Evolutionary conservation across 2,329 filamentous ascomycete species (phyloP).

Genomic region (Xylaria sp.): DNA sequence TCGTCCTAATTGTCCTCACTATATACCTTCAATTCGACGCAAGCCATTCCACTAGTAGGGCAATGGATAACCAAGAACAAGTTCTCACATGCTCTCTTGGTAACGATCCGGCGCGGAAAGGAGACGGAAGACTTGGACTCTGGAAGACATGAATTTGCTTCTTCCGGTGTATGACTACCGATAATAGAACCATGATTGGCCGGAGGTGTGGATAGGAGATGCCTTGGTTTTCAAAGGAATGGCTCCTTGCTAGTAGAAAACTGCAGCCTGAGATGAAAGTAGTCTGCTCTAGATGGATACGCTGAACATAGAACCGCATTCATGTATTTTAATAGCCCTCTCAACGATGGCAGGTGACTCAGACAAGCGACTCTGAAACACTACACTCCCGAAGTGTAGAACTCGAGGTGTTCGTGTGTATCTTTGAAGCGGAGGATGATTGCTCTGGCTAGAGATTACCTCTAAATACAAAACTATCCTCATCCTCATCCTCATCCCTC

Average conservation of each 20-base stretch:
- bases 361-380: neutral
- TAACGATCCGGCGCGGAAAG: neutral
- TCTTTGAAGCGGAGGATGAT: conserved; percentile 18
- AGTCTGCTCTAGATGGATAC: conserved; percentile 25
- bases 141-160: conserved; percentile 34
- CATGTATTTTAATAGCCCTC: conserved; percentile 33
- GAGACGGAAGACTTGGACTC: conserved; percentile 11
- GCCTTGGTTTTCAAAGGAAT: conserved; percentile 25
- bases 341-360: conserved; percentile 16
- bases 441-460: conserved; percentile 13
- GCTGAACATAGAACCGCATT: conserved; percentile 26
- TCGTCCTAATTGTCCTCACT: conserved; percentile 30
- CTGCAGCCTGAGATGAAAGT: conserved; percentile 15
- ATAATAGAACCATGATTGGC: conserved; percentile 30
- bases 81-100: neutral
- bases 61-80: conserved; percentile 8
- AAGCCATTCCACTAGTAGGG: conserved; percentile 5
- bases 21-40: conserved; percentile 37
- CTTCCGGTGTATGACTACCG: conserved; percentile 42
- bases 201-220: conserved; percentile 29
- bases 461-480: conserved; percentile 13
- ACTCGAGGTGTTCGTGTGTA: conserved; percentile 15
- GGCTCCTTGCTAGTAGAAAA: conserved; percentile 12
- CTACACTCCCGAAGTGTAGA: conserved; percentile 10
- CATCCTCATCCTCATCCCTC: no score